phyloP scores from a whole-genome alignment of 2,329 filamentous ascomycete genomes.

The Colletotrichum eleusines region DNA sequence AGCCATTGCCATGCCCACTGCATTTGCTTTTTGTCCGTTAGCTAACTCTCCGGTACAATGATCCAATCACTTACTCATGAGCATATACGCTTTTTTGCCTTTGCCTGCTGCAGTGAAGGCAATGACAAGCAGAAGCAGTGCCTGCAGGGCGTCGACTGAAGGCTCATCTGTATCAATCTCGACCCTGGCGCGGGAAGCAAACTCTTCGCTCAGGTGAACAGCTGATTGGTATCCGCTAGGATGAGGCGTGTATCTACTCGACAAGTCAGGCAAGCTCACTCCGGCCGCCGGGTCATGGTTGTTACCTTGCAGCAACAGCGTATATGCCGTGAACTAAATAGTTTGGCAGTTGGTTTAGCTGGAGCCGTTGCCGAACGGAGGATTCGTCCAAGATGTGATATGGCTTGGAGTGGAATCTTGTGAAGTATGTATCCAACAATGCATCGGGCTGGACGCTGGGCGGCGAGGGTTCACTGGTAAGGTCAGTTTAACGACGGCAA shows the following conservation, averaged over 20 bases:
- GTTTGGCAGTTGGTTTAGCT: slow-evolving; percentile 72
- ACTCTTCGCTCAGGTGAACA: slow-evolving; percentile 77
- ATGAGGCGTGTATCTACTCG: slow-evolving; percentile 75
- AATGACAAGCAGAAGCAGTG: slow-evolving; percentile 79
- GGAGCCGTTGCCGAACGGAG: slow-evolving; percentile 77
- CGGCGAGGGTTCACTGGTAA: slow-evolving; percentile 59
- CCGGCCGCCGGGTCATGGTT: not conserved
- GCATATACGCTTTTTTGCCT: slow-evolving; percentile 89
- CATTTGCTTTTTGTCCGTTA: slow-evolving; percentile 66
- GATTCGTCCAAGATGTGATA: slow-evolving; percentile 86
- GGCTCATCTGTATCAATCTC: slow-evolving; percentile 85
- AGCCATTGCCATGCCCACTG: slow-evolving; percentile 85
- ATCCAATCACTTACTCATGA: slow-evolving; percentile 70
- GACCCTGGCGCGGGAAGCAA: slow-evolving; percentile 75
- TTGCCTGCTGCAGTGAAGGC: slow-evolving; percentile 82
- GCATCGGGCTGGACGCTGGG: slow-evolving; percentile 66
- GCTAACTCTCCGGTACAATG: slow-evolving; percentile 8
- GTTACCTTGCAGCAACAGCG: slow-evolving; percentile 72
- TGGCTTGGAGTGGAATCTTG: slow-evolving; percentile 82
- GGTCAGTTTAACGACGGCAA: slow-evolving; percentile 30
- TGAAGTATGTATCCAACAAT: slow-evolving; percentile 83
- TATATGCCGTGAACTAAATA: slow-evolving; percentile 69
- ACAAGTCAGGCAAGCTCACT: slow-evolving; percentile 41
- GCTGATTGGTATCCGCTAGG: slow-evolving; percentile 76
- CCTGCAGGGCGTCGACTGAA: slow-evolving; percentile 81